Base-by-base conservation (phyloP, 2,329 filamentous ascomycete species). In the Pyrenochaeta sp. region DNA sequence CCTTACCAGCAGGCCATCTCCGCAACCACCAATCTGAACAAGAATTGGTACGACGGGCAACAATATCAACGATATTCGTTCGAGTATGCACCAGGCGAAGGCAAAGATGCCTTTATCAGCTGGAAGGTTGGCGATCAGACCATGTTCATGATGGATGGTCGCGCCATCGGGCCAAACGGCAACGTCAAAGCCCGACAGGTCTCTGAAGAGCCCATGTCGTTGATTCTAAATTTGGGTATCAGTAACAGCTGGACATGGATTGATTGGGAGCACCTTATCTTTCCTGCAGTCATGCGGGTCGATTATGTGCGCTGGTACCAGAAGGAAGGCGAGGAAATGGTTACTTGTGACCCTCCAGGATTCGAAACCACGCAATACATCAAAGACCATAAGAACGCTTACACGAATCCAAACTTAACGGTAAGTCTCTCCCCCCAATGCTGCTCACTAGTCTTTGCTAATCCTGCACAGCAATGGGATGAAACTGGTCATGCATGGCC, bases 231-330 rank as follows among this genome's bases (percentile, higher is more conserved):
- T 54, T 67, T 85, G 3, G 82, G 82, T 1, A 76, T 84, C 44
- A 82, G 80, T 49, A 72, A 78, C 35, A 73, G 77, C 7, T 85
- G 82, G 82, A 78, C 77, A 1, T 70, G 73, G 54, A 81, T 85
- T 41, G 72, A 82, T 44, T 78, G 74, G 63, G 71, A 63, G 1
- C 63, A 77, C 3, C 67, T 84, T 36, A 67, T 63, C n/a, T 84
- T 82, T 52, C 83, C 81, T 0, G 78, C 82, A 0, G 73, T 81
- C 14, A 82, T 85, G 80, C 74, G 81, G 18, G 70, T 85, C 29
- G 83, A 85, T 56, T 84, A 85, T 62, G 79, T 85, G 12, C 74
- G 83, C 6, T 80, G 81, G 68, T 85, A 85, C 60, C 83, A 85
- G 66, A 78, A 79, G 53, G 71, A 76, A 46, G 82, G 79, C 2